phyloP scores from a whole-genome alignment of 495 filamentous ascomycete species.

The Tuber aestivum region DNA sequence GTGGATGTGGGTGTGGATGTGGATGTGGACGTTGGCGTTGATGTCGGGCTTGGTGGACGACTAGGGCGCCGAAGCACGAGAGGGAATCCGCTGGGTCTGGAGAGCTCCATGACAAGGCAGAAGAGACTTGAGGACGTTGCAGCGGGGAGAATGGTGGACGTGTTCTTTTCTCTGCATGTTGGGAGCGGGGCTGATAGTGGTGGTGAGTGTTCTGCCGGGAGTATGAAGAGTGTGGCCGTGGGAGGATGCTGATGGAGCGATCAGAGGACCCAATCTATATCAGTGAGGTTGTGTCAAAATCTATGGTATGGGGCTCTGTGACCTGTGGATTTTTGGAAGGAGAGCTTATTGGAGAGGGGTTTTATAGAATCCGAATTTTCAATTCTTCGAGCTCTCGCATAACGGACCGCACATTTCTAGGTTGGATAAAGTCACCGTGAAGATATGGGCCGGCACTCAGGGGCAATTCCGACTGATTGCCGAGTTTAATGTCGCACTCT shows the following conservation, averaged over 20 bases:
- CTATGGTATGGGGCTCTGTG: constrained; percentile 52
- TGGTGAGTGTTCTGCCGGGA: constrained; percentile 7
- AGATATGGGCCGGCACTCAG: constrained; percentile 67
- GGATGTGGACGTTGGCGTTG: neutral
- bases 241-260: constrained; percentile 41
- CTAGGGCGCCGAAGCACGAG: constrained; percentile 23
- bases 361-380: constrained; percentile 73
- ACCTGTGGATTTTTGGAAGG: neutral
- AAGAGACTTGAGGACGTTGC: constrained; percentile 68
- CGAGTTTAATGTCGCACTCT: constrained; percentile 64
- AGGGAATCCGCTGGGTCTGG: constrained; percentile 21
- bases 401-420: constrained; percentile 63
- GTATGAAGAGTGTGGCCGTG: constrained; percentile 2
- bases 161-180: constrained; percentile 77
- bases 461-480: constrained; percentile 61
- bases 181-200: constrained; percentile 32
- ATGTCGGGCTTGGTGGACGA: neutral
- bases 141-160: constrained; percentile 66
- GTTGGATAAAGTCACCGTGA: constrained; percentile 58
- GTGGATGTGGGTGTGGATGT: constrained; percentile 4
- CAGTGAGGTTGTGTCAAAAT: constrained; percentile 71
- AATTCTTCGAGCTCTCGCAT: constrained; percentile 70
- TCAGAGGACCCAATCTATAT: constrained; percentile 72
- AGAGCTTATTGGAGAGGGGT: constrained; percentile 8
- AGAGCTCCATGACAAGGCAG: constrained; percentile 50